phyloP scores from a whole-genome alignment of 2,329 filamentous ascomycete species.

The Colletotrichum camelliae region DNA sequence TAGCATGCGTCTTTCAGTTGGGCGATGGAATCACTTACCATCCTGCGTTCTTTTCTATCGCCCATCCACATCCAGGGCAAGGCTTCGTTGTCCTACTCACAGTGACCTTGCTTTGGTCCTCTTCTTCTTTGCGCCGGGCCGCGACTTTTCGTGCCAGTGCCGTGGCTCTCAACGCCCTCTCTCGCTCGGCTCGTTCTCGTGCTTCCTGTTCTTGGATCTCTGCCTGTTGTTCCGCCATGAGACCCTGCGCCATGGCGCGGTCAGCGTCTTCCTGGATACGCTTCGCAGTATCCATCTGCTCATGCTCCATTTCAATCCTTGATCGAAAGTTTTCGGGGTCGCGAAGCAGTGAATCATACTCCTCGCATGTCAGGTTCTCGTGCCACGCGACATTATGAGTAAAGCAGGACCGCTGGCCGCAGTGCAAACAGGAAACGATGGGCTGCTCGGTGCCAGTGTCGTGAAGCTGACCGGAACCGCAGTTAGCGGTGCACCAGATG shows the following conservation, averaged over 20 bases:
- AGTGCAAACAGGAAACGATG: slow-evolving; percentile 46
- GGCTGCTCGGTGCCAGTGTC: slow-evolving; percentile 41
- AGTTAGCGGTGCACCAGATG: slow-evolving; percentile 58
- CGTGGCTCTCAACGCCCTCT: slow-evolving; percentile 30
- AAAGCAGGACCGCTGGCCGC: slow-evolving; percentile 47
- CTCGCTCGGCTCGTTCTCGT: slow-evolving; percentile 26
- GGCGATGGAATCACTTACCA: slow-evolving; percentile 37
- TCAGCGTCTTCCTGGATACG: slow-evolving; percentile 54
- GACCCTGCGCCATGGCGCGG: slow-evolving; percentile 34
- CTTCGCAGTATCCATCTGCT: slow-evolving; percentile 47
- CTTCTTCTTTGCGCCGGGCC: slow-evolving; percentile 35
- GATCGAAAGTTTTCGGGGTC: slow-evolving; percentile 45
- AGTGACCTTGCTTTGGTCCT: slow-evolving; percentile 33
- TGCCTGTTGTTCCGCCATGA: slow-evolving; percentile 35
- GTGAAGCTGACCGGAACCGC: slow-evolving; percentile 59
- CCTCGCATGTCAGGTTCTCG: slow-evolving; percentile 42
- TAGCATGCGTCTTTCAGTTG: slow-evolving; percentile 16
- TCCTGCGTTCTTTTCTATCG: slow-evolving; percentile 45
- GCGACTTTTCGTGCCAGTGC: slow-evolving; percentile 22
- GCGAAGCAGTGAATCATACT: slow-evolving; percentile 44
- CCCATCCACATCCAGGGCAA: slow-evolving; percentile 41
- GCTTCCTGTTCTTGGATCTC: slow-evolving; percentile 27
- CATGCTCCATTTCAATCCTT: slow-evolving; percentile 44
- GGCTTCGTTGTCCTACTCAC: slow-evolving; percentile 38
- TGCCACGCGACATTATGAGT: slow-evolving; percentile 48